Evolutionary conservation across 352 stramenopile genomes (phyloP), one percentile per base, ranked within the genome.

Genomic region (Globisporangium mamillatum): DNA sequence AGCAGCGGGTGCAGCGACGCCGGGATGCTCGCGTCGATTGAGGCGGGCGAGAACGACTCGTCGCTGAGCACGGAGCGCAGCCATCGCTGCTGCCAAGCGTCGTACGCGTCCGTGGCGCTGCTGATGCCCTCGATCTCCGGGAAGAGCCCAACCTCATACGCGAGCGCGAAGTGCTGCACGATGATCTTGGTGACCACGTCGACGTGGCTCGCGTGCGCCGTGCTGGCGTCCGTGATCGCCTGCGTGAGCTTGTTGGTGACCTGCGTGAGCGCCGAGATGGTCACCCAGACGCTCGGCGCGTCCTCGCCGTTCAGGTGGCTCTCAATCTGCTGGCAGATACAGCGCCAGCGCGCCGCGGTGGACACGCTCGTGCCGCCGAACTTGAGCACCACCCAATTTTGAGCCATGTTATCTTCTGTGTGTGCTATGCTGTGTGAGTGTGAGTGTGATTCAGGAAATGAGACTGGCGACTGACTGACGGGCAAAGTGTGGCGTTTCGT

Each of bases 351-450:
- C 64, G 76, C 75, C 14, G 79, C 79, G 6, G 86, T 94, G 12
- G 88, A 94, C 59, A 97, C 90, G 68, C 88, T 95, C 46, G 90
- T 97, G 74, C 90, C 90, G 59, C 90, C 90, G 59, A 97, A 97
- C 74, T 97, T 97, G 73, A 94, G 86, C 71, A 97, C 90, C 46
- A 95, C 79, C 90, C 90, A 97, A 27, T 24, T 46, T 46, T 60
- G 55, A 57, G 67, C 46, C 57, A 70, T 70, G 18, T 18, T 46
- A 27, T 18, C 20, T 25, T 60, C 16, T 50, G 16, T 8, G 14
- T 50, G 16, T 8, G 14, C 41, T 52, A 2, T 38, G 32, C 4
- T 36, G 32, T 7, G 38, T 52, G 16, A 10, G 44, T 36, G 32
- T 52, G 16, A 2, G 38, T 24, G 16, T 22, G 44, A 52, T 52